Evolutionary conservation across 129 eudicot genomes (phyloP).

Genomic region (Saussurea involucrata): DNA sequence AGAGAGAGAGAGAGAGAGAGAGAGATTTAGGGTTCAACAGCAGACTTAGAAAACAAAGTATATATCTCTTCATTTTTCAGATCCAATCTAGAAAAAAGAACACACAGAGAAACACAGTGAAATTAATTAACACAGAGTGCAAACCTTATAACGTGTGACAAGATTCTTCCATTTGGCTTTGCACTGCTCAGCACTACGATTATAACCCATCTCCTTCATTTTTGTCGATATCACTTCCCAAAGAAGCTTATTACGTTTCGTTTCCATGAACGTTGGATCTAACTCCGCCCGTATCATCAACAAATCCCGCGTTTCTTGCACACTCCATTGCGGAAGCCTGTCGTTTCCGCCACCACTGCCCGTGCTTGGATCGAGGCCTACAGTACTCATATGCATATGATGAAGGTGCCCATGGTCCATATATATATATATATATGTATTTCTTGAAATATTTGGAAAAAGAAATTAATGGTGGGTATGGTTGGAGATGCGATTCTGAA

Average conservation of each 20-base stretch:
- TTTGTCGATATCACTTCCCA: conserved; percentile 66
- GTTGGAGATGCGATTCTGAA: conserved; percentile 6
- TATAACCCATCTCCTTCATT: conserved; percentile 79
- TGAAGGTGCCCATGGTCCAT: conserved; percentile 38
- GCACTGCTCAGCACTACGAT: conserved; percentile 86
- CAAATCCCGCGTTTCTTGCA: conserved; percentile 80
- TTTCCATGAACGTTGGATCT: conserved; percentile 81
- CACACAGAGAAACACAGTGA: background rate
- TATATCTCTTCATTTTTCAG: background rate
- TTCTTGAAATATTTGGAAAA: background rate
- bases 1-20: background rate
- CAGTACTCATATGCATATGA: conserved; percentile 24
- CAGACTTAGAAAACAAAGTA: background rate
- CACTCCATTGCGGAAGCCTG: conserved; percentile 91
- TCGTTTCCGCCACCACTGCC: conserved; percentile 35
- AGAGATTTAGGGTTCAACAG: background rate
- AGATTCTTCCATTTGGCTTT: conserved; percentile 94
- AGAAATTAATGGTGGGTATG: conserved; percentile 15
- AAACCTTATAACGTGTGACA: conserved; percentile 82
- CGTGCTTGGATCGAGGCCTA: conserved; percentile 28
- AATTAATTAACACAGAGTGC: background rate
- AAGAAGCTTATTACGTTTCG: conserved; percentile 72
- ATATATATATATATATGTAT: background rate
- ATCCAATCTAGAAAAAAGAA: background rate
- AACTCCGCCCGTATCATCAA: conserved; percentile 73